phyloP scores from a whole-genome alignment of 78 protist genomes.

The Cyanophora paradoxa region DNA sequence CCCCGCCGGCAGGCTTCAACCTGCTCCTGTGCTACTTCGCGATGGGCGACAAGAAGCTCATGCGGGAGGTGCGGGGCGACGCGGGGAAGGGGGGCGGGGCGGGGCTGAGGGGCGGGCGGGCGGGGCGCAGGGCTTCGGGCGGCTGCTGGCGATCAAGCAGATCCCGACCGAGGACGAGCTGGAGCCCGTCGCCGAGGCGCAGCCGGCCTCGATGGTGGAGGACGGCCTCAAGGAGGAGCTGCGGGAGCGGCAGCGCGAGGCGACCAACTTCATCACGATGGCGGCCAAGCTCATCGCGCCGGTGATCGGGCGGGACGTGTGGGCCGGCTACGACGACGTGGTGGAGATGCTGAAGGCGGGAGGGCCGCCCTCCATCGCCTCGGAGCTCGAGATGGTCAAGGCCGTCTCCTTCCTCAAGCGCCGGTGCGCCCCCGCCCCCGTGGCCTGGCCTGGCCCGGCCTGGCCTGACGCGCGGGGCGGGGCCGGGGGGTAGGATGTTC shows the following conservation, averaged over 20 bases:
- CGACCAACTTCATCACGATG: background rate
- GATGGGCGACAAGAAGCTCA: slow-evolving; percentile 33
- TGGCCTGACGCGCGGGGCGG: background rate
- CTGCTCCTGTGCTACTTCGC: slow-evolving; percentile 67
- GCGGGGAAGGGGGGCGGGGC: background rate
- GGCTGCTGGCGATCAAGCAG: slow-evolving; percentile 1
- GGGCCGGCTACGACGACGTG: background rate
- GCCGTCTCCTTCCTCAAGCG: slow-evolving; percentile 42
- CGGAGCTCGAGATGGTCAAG: slow-evolving; percentile 54
- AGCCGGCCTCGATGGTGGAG: background rate
- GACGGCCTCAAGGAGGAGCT: too few species aligned
- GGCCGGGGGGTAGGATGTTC: slow-evolving; percentile 4
- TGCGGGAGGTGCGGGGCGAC: slow-evolving; percentile 13
- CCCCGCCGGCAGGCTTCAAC: slow-evolving; percentile 38
- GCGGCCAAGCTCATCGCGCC: slow-evolving; percentile 67
- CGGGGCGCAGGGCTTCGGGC: slow-evolving; percentile 6
- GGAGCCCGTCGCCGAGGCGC: background rate
- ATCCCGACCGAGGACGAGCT: too few species aligned
- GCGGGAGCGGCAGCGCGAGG: background rate
- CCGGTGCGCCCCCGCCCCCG: background rate
- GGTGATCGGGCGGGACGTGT: slow-evolving; percentile 25
- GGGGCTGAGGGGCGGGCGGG: too few species aligned
- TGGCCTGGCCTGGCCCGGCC: background rate
- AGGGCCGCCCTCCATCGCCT: background rate
- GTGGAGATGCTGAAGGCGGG: background rate